Evolutionary conservation across 306 rosid species (phyloP).

Genomic region (Acacia acuminata): DNA sequence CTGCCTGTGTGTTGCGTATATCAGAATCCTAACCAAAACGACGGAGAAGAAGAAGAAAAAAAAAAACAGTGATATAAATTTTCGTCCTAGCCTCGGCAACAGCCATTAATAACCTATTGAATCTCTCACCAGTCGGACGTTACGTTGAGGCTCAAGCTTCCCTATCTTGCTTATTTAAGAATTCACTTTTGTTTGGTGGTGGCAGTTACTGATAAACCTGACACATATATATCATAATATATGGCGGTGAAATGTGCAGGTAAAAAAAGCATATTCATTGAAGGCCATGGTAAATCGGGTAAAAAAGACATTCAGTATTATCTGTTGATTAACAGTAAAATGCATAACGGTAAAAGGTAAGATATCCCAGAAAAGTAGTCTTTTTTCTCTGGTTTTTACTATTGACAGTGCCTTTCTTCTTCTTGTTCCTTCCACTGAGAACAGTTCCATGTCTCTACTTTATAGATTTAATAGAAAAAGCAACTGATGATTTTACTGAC

Average conservation of each 20-base stretch:
- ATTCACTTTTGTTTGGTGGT: background rate
- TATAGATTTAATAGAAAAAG: background rate
- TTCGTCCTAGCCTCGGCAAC: background rate
- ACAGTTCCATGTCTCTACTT: background rate
- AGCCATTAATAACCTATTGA: background rate
- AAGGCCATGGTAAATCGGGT: background rate
- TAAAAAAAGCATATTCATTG: background rate
- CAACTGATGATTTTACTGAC: background rate
- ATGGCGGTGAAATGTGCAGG: background rate
- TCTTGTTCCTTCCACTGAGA: background rate
- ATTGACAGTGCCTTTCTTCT: background rate
- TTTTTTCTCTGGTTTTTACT: background rate
- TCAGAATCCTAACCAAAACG: background rate
- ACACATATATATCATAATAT: background rate
- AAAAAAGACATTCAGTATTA: background rate
- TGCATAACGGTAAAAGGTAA: background rate
- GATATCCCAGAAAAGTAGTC: background rate
- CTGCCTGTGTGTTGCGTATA: background rate
- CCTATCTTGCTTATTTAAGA: background rate
- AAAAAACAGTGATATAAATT: background rate
- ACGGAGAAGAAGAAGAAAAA: background rate
- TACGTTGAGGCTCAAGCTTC: background rate
- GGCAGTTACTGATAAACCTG: background rate
- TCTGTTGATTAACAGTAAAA: background rate
- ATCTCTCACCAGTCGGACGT: background rate